Conservation (phyloP, 495 filamentous ascomycete genomes). For the Penicillium simplicissimum region DNA sequence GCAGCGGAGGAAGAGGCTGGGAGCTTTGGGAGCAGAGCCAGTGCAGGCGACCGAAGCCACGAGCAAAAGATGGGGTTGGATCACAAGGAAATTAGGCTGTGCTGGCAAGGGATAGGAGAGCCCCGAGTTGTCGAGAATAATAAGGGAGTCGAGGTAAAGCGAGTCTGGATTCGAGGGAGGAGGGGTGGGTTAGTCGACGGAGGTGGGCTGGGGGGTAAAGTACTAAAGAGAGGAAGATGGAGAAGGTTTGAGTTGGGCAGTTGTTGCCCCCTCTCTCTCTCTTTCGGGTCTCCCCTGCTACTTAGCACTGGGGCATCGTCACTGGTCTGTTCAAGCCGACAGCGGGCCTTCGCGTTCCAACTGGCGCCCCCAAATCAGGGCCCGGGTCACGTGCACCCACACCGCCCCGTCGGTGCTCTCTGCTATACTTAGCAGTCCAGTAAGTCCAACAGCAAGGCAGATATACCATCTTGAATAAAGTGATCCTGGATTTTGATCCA, state of each 20-base stretch:
- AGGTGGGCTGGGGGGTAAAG: constrained; percentile 25
- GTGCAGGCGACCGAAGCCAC: constrained; percentile 4
- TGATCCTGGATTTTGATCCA: too few relatives aligned
- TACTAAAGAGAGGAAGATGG: constrained; percentile 29
- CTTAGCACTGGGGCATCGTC: not conserved
- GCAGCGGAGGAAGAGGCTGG: constrained; percentile 14
- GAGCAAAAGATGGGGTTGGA: not conserved
- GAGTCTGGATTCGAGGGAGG: constrained; percentile 1
- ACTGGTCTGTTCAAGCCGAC: not conserved
- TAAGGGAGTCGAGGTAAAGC: not conserved
- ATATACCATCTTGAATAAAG: too few relatives aligned
- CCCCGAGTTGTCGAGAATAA: not conserved
- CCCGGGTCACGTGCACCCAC: constrained; percentile 18
- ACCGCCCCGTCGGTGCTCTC: constrained; percentile 1
- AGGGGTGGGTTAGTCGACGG: constrained; percentile 5
- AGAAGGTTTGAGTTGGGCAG: constrained; percentile 23
- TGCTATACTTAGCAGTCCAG: not conserved
- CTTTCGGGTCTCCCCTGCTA: not conserved
- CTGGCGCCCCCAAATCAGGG: not conserved
- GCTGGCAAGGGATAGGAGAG: not conserved
- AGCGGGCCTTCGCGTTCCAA: not conserved
- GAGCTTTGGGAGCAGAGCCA: constrained; percentile 17
- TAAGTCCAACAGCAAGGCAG: too few relatives aligned
- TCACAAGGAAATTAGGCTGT: not conserved
- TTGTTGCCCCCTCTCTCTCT: constrained; percentile 20